Base-by-base conservation (phyloP, 768 basidiomycete species). In the Cytidiella melzeri region DNA sequence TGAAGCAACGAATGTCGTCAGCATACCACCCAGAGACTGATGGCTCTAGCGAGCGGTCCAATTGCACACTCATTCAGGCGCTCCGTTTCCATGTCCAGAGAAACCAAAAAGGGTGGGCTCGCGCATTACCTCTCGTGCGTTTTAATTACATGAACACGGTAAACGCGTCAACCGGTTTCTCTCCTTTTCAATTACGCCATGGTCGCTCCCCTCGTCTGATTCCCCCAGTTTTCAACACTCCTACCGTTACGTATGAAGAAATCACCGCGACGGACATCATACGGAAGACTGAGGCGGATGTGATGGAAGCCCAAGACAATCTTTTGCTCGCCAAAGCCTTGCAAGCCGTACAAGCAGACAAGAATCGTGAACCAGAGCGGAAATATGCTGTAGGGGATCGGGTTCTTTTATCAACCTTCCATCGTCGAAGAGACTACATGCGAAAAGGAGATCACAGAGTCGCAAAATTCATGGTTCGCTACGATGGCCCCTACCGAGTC, bases 341-440 rank as follows among this genome's bases (percentile, higher is more conserved):
- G 1, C 66, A 68, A 45, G 55, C 66, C 0, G 26, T 48, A 2
- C 34, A 57, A 1, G 66, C 69, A 0, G 69, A 72, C 47, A 13
- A 53, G 28, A 44, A 61, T 24, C 54, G 64, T 1, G 48, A 45
- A 2, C 40, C 51, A 0, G 64, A 69, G 10, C 39, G 50, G 2
- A 4, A n/a, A 0, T 70, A 62, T 50, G 28, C 58, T 0, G 57
- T 64, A 0, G 70, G 57, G 0, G 70, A 74, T 34, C 21, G 24
- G 0, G 70, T 76, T 0, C 57, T 70, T 54, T 51, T 76, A 0
- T 67, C 69, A 0, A 73, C 68, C 0, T 36, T 52, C 6, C 52
- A 69, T 37, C 52, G 59, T 0, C 21, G 57, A 0, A 39, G 51
- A 2, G 58, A 67, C 2, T 73, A 67, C 47, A 56, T 56, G 18